phyloP scores from a whole-genome alignment of 225 moss, liverwort and hornwort genomes.

The Polytrichum formosum region DNA sequence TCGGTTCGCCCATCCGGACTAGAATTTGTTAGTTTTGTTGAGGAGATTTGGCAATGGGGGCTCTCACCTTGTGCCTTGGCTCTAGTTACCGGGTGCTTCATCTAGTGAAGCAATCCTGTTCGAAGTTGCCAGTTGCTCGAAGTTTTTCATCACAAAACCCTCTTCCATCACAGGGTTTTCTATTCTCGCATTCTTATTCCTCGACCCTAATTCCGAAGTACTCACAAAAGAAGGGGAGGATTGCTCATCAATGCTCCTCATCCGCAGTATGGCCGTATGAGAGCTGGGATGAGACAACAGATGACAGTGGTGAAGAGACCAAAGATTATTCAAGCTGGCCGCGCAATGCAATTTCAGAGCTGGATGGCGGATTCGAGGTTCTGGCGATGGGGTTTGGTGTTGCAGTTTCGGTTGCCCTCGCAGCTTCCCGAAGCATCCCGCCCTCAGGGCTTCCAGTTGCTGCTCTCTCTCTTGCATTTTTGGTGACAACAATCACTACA shows the following conservation, averaged over 20 bases:
- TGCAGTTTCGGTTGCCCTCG: slow-evolving; percentile 22
- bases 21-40: not conserved
- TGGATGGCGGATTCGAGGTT: slow-evolving; percentile 26
- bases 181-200: slow-evolving; percentile 5
- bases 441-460: slow-evolving; percentile 16
- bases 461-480: slow-evolving; percentile 20
- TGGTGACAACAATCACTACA: slow-evolving; percentile 19
- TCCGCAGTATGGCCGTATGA: slow-evolving; percentile 45
- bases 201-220: not conserved
- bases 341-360: slow-evolving; percentile 16
- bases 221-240: not conserved
- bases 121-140: slow-evolving; percentile 6
- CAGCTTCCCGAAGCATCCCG: slow-evolving; percentile 25
- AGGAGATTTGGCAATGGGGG: slow-evolving; percentile 30
- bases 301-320: slow-evolving; percentile 5
- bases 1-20: no score
- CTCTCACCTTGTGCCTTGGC: slow-evolving; percentile 29
- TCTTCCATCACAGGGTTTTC: not conserved
- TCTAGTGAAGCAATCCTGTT: no score
- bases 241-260: slow-evolving; percentile 8
- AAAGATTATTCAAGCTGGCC: not conserved
- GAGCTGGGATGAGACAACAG: slow-evolving; percentile 19
- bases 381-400: slow-evolving; percentile 38
- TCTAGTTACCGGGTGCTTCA: slow-evolving; percentile 14
- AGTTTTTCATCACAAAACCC: not conserved